Conservation (phyloP, 805 yeast genomes). For the Kazachstania kunashirensis region DNA sequence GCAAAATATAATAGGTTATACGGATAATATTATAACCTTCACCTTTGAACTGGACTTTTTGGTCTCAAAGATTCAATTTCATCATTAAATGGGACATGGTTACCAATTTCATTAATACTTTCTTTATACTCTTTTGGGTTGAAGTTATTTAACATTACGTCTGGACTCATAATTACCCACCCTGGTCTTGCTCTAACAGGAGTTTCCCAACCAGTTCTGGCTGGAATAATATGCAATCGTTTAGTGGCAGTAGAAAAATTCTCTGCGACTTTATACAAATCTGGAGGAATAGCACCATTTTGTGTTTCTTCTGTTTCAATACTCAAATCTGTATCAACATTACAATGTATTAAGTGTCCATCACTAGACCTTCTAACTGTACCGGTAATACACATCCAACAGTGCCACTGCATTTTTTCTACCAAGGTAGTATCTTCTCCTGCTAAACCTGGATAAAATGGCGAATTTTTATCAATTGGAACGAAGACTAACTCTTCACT, state of each 20-base stretch:
- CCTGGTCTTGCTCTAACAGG: conserved; percentile 68
- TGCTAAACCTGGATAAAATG: conserved; percentile 52
- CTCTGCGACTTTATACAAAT: conserved; percentile 74
- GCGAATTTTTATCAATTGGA: conserved; percentile 56
- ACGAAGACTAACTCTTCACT: conserved; percentile 84
- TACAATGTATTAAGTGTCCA: conserved; percentile 79
- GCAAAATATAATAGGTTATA: too few species aligned
- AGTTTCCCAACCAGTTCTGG: conserved; percentile 52
- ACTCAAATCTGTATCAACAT: conserved; percentile 79
- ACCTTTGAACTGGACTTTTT: conserved; percentile 51
- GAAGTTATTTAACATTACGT: conserved; percentile 66
- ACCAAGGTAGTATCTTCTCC: conserved; percentile 42
- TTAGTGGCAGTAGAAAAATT: conserved; percentile 77
- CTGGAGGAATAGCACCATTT: conserved; percentile 55
- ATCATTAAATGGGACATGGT: conserved; percentile 52
- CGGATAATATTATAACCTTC: too few species aligned
- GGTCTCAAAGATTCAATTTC: conserved; percentile 81
- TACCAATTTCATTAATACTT: conserved; percentile 38
- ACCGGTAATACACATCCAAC: conserved; percentile 96
- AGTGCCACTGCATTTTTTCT: conserved; percentile 83
- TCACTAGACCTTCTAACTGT: conserved; percentile 83
- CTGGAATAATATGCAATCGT: conserved; percentile 77
- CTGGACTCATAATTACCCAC: conserved; percentile 88
- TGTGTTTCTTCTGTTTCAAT: conserved; percentile 43
- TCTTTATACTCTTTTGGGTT: conserved; percentile 36